Evolutionary conservation across 2,329 filamentous ascomycete species (phyloP), one percentile per base, ranked within the genome.

Genomic region (Colletotrichum viniferum): DNA sequence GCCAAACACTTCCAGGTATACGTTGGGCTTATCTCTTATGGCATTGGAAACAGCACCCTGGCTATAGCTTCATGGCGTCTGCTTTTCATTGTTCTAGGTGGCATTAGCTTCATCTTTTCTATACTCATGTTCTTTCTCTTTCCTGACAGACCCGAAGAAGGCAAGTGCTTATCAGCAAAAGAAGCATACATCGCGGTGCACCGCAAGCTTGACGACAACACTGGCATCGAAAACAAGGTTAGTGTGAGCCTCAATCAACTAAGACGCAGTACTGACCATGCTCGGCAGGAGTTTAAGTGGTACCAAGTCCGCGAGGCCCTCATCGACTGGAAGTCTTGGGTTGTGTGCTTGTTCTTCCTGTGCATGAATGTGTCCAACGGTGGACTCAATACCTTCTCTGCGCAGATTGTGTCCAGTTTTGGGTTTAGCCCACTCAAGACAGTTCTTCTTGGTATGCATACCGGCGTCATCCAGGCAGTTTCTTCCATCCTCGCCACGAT

Each of bases 371-470:
- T 84, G 2, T 80, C 82, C 2, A 80, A 78, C 8, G 82, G 81
- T 6, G 82, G 81, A 2, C 77, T 84, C 5, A 78, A 78, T 13
- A 77, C 77, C 7, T 91, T 90, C 69, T 87, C 87, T 5, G 89
- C 87, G 0, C 83, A 90, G 30, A 88, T 90, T 73, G 88, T 90
- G 78, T 78, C 88, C 74, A 87, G 88, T 1, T 88, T 90, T 63
- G 88, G 88, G 1, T 91, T 87, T 79, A 85, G 83, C 3, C 86
- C 87, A 0, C 81, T 89, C 12, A 84, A 86, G 4, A 89, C 88
- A 0, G 72, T 78, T 3, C 73, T 70, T 0, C 32, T 70, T 26
- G 67, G 67, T 2, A 70, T 70, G 67, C 67, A 58, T 1, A 70
- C 67, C 2, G 67, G 67, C 58, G 26, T 70, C 4, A 60, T 70